These are phyloP conservation scores for Sporisorium iseilematis-ciliati DNA, from an alignment of 1,284 basidiomycete genomes.

Conservation along the genomic window DNA sequence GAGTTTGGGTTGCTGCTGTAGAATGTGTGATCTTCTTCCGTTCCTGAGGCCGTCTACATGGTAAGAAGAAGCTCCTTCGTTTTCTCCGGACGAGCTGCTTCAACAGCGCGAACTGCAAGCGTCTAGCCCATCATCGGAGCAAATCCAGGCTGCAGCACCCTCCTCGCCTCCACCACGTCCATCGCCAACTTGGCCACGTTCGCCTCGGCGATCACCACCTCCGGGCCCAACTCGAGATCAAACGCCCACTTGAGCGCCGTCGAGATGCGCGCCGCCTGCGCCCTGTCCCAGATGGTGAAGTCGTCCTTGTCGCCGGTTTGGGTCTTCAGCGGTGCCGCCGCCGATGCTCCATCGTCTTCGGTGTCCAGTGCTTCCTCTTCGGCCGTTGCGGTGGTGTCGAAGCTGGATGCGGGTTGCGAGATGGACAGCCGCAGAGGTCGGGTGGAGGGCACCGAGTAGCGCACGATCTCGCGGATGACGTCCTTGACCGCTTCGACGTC, in stretches of 20 bases:
- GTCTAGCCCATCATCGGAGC: slow-evolving; percentile 24
- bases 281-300: slow-evolving; percentile 91
- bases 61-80: too few species aligned
- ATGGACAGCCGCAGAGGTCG: slow-evolving; percentile 29
- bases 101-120: too few species aligned
- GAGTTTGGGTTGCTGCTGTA: neutral
- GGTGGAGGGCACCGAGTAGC: slow-evolving; percentile 18
- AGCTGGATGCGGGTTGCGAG: slow-evolving; percentile 1
- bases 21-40: neutral
- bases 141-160: slow-evolving; percentile 73
- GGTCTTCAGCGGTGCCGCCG: neutral
- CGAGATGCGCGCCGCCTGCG: slow-evolving; percentile 88
- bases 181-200: slow-evolving; percentile 82
- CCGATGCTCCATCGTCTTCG: slow-evolving; percentile 2
- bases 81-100: too few species aligned
- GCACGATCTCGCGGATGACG: slow-evolving; percentile 77
- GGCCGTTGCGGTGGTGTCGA: too few species aligned
- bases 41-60: too few species aligned
- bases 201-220: slow-evolving; percentile 92
- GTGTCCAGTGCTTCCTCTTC: neutral
- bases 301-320: slow-evolving; percentile 75
- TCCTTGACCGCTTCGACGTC: slow-evolving; percentile 74
- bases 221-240: slow-evolving; percentile 85
- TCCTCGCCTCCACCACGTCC: slow-evolving; percentile 84
- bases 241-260: slow-evolving; percentile 82